Evolutionary conservation across 805 yeast genomes (phyloP).

Genomic region (Geotrichum ghanense): DNA sequence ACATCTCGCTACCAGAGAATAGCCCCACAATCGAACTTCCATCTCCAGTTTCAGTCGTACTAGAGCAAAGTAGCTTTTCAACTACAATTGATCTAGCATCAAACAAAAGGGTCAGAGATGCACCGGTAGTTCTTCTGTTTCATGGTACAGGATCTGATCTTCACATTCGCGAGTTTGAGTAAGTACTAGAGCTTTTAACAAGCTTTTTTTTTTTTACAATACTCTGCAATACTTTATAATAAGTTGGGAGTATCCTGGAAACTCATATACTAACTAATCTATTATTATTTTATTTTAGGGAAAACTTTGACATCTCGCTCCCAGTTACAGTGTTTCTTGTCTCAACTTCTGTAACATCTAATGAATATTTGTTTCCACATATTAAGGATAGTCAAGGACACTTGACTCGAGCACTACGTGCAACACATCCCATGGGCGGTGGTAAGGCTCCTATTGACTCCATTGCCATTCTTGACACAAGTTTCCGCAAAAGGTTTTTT

Average conservation of each 20-base stretch:
- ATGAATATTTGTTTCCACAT: background rate
- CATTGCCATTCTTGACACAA: slow-evolving; percentile 19
- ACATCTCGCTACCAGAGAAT: background rate
- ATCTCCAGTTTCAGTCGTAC: background rate
- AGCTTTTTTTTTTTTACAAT: background rate
- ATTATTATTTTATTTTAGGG: background rate
- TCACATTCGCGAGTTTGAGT: background rate
- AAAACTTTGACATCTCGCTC: background rate
- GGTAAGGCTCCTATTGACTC: slow-evolving; percentile 19
- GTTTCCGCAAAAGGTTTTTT: slow-evolving; percentile 6
- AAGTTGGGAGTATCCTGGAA: too few species aligned
- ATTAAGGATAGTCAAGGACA: background rate
- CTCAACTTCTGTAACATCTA: background rate
- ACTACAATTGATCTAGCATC: background rate
- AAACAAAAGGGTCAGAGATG: background rate
- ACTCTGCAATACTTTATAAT: too few species aligned
- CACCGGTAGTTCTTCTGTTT: background rate
- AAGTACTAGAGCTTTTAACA: background rate
- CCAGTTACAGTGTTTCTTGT: background rate
- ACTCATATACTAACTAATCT: too few species aligned
- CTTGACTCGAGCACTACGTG: slow-evolving; percentile 12
- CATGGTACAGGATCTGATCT: background rate
- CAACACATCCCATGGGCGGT: slow-evolving; percentile 25
- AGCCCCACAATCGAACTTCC: background rate
- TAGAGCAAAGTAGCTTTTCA: background rate